Evolutionary conservation across 441 rosid genomes (phyloP), one percentile per base, ranked within the genome.

Genomic region (Theobroma grandiflorum): DNA sequence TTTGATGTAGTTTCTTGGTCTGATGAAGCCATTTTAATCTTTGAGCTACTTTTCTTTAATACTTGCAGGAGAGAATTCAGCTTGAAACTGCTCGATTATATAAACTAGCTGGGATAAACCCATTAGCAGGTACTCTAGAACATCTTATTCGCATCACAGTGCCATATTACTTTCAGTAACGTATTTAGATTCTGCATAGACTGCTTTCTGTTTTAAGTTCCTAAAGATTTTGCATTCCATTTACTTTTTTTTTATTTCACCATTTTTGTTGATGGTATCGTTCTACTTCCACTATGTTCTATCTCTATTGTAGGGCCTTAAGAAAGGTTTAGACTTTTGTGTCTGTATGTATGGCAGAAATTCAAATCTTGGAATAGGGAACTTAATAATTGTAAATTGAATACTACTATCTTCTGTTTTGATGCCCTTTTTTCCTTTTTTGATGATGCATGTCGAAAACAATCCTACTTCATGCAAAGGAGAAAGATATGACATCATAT

Each of bases 31-130:
- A 14, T 77, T 77, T 62, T 31, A 8, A 8, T n/a, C 49, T 64
- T 15, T 77, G 42, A 31, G 74, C 35, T 68, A 18, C 61, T 69
- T 20, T 79, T 55, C 62, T 64, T 84, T 16, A 37, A 4, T 55
- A 26, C 72, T 84, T 86, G 81, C 93, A 94, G 99, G 98, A 96
- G 90, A 93, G 81, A 83, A 91, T 96, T 79, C 98, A 96, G 80
- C 95, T 96, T 53, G 98, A 96, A 86, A 96, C 96, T 77, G 98
- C 99, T 33, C 88, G 99, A 64, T 87, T 96, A 72, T 96, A 96
- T 90, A 94, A 94, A 87, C 81, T 96, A 59, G 98, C 98, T 77
- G 97, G 98, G 57, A 92, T 94, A 75, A 96, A 94, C 82, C 99
- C 99, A 0, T 85, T 96, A 45, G 98, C 99, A 85, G 99, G 99